Evolutionary conservation across 1,284 basidiomycete genomes (phyloP), one percentile per base, ranked within the genome.

Genomic region (Microbotryomycetes sp.): DNA sequence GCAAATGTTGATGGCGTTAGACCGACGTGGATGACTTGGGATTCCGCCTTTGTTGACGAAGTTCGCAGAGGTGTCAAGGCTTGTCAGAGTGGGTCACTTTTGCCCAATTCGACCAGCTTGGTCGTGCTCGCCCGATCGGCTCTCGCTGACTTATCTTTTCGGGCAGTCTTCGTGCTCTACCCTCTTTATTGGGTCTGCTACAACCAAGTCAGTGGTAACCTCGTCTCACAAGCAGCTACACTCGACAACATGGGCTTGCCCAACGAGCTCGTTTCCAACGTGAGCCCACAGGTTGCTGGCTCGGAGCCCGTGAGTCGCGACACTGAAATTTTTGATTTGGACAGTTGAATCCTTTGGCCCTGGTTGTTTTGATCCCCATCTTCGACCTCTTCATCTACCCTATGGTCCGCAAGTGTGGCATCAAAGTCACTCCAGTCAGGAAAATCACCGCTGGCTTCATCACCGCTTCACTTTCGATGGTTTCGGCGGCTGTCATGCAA

Each of bases 61-160:
- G 84, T 92, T 54, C 80, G 81, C 60, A 82, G 89, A 70, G 89
- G 87, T 2, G 77, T 91, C 76, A 89, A 88, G 75, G 91, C 91
- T 12, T 93, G 90, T 76, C 76, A 78, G 48, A 89, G 93, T 77
- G 73, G 80, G 50, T 90, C 86, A 82, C 88, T 74, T 70, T 75
- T 76, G 3, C 62, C 75, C 73, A 83, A 76, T 75, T 77, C 87
- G 86, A 83, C 86, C n/a, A n/a, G n/a, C 79, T 88, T 88, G 75
- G 70, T 69, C 62, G 69, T 86, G 49, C 54, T 69, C 55, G 56
- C 60, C 26, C 23, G 46, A 28, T 56, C 3, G 16, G 29, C 16
- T 12, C 46, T 51, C 12, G 49, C 54, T 51, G 23, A 25, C 50
- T 60, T 92, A 92, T 77, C 72, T 81, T 52, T 89, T 86, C 81